Evolutionary conservation across 441 rosid species (phyloP).

Genomic region (Adansonia grandidieri): DNA sequence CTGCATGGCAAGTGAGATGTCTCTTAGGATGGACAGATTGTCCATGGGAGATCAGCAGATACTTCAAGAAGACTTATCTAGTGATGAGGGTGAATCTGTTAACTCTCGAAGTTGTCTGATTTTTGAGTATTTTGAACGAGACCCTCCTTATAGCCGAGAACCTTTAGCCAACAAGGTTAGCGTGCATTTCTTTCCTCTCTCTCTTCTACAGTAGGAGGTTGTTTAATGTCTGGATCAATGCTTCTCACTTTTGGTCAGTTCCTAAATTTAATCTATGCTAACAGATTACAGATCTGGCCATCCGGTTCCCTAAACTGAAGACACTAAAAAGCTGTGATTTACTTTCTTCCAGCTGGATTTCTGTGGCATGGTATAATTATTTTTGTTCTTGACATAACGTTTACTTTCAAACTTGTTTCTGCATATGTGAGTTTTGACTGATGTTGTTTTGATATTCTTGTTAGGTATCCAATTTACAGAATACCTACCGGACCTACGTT

Average conservation of each 20-base stretch:
- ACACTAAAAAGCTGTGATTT: slow-evolving; percentile 76
- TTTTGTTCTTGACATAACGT: not conserved
- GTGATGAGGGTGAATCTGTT: slow-evolving; percentile 65
- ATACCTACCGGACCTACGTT: slow-evolving; percentile 83
- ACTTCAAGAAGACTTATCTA: slow-evolving; percentile 53
- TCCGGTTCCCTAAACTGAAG: slow-evolving; percentile 61
- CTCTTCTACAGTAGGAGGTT: not conserved
- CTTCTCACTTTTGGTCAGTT: slow-evolving; percentile 7
- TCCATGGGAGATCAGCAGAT: slow-evolving; percentile 44
- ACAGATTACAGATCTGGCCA: slow-evolving; percentile 68
- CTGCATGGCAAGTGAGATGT: slow-evolving; percentile 32
- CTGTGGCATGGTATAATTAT: slow-evolving; percentile 74
- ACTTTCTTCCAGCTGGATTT: slow-evolving; percentile 69
- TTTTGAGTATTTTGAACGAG: slow-evolving; percentile 72
- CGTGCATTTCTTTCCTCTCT: slow-evolving; percentile 2
- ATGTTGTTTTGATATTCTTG: slow-evolving; percentile 27
- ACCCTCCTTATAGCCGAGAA: slow-evolving; percentile 73
- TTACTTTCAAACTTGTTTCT: slow-evolving; percentile 10
- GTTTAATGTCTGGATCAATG: not conserved
- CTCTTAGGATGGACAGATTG: slow-evolving; percentile 47
- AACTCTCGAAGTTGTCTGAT: slow-evolving; percentile 53
- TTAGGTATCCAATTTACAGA: slow-evolving; percentile 88
- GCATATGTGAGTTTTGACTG: slow-evolving; percentile 31
- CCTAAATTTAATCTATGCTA: slow-evolving; percentile 22
- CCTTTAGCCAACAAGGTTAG: slow-evolving; percentile 79